Base-by-base conservation (phyloP, 2,329 filamentous ascomycete genomes). In the Aspergillus niger region DNA sequence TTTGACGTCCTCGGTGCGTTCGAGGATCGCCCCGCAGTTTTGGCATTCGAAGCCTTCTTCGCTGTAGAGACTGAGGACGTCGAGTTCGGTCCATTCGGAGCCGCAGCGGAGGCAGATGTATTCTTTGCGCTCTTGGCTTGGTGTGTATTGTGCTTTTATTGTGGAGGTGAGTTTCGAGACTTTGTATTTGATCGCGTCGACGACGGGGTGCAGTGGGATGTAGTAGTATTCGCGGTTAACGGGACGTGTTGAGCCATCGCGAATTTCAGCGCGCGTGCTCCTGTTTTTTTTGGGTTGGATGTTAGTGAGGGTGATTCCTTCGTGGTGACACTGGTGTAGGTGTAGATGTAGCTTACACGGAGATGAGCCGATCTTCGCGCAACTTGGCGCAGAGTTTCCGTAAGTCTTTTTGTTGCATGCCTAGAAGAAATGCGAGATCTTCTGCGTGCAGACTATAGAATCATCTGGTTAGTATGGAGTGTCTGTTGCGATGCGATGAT, bases 101-200 rank as follows among this genome's bases (percentile, higher is more conserved):
- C 89, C 87, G 80, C 95, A 99, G 59, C 87, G 85, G 32, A 84
- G 81, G 77, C 95, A 99, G 61, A 89, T 89, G 70, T 93, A 96
- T 73, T 98, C 95, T 76, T 97, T 97, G 75, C 92, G 90, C 76
- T 98, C 94, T 58, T 86, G 86, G 8, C 89, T 89, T 0, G 91
- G 89, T 17, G 91, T 88, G 15, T 91, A 91, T 60, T 91, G 89
- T 15, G 89, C 88, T 77, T 97, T 93, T 61, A 98, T 92, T 57
- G 90, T 88, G 74, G 94, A 93, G 67, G 93, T 92, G 68, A 98
- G 87, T 59, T 89, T 89, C 73, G 94, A 93, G 55, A 97, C 88
- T 64, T 91, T 89, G 85, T 91, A 99, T 77, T 99, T 99, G 79
- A 97, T 96, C 52, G 91, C 92, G 78, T 99, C 95, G 71, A 99